Percentiles rank a stretch among this genome's conserved stretches.
Evolutionary conservation across 441 rosid species (phyloP).

Genomic region (Pelargonium citronellum): DNA sequence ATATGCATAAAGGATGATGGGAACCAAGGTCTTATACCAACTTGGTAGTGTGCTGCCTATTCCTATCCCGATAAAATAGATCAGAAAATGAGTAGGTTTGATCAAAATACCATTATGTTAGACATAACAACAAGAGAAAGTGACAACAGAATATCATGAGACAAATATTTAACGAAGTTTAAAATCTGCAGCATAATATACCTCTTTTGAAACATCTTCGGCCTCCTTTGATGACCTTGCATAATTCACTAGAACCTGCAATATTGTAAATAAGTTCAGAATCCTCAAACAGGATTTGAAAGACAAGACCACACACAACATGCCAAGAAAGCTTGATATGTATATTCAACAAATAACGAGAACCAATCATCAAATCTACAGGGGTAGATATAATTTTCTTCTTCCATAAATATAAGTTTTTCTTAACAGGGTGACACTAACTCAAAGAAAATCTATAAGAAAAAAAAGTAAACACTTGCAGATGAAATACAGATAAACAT

Average conservation of each 20-base stretch:
- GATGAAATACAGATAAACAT: too few species aligned
- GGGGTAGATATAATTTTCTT: not conserved
- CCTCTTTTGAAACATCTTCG: constrained; percentile 85
- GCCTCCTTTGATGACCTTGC: constrained; percentile 91
- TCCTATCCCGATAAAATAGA: too few species aligned
- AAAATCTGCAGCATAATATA: constrained; percentile 15
- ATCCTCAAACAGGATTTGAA: not conserved
- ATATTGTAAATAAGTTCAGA: constrained; percentile 9
- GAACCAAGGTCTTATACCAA: too few species aligned
- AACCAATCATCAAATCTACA: not conserved
- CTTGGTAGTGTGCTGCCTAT: too few species aligned
- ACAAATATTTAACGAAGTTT: not conserved
- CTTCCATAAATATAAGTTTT: not conserved
- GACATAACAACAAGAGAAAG: too few species aligned
- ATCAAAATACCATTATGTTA: too few species aligned
- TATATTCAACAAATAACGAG: not conserved
- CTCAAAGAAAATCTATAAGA: too few species aligned
- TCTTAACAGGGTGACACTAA: not conserved
- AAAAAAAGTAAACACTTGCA: too few species aligned
- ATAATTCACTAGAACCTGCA: constrained; percentile 89
- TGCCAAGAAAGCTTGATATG: not conserved
- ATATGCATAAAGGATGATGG: too few species aligned
- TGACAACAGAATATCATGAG: not conserved
- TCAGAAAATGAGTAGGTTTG: too few species aligned
- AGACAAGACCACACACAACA: not conserved